phyloP scores from a whole-genome alignment of 2,329 filamentous ascomycete genomes.

The Claviceps spartinae region DNA sequence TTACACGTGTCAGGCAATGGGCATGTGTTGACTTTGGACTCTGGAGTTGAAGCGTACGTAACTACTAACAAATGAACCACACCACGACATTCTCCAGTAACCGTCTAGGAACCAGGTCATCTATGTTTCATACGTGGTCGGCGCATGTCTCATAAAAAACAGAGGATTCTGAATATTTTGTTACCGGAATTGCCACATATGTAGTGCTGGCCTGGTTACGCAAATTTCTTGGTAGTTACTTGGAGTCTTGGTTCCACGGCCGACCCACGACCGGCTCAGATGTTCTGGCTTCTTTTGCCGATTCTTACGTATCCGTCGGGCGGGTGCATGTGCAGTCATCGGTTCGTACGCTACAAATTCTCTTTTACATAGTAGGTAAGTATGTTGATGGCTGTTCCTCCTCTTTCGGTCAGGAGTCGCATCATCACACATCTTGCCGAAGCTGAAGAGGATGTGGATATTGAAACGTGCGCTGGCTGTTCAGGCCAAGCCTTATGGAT shows the following conservation, averaged over 20 bases:
- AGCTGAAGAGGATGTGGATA: no score
- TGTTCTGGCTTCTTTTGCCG: neutral
- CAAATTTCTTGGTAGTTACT: no score
- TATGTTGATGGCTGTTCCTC: neutral
- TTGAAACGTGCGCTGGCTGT: no score
- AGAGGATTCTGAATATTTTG: neutral
- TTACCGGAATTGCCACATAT: neutral
- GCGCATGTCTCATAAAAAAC: neutral
- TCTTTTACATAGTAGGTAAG: no score
- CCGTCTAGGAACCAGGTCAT: neutral
- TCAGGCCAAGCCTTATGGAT: no score
- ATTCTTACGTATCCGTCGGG: neutral
- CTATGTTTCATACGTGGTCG: neutral
- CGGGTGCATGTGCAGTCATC: neutral
- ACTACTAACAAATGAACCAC: neutral
- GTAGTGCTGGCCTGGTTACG: neutral
- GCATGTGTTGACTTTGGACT: neutral
- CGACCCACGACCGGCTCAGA: no score
- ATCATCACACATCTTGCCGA: no score
- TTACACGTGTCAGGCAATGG: neutral
- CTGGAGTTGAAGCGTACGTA: neutral
- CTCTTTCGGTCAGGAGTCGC: no score
- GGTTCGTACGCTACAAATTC: neutral
- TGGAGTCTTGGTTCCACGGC: no score
- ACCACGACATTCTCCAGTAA: neutral